Conservation (phyloP, 108 stramenopile species). For the Cylindrotheca fusiformis region DNA sequence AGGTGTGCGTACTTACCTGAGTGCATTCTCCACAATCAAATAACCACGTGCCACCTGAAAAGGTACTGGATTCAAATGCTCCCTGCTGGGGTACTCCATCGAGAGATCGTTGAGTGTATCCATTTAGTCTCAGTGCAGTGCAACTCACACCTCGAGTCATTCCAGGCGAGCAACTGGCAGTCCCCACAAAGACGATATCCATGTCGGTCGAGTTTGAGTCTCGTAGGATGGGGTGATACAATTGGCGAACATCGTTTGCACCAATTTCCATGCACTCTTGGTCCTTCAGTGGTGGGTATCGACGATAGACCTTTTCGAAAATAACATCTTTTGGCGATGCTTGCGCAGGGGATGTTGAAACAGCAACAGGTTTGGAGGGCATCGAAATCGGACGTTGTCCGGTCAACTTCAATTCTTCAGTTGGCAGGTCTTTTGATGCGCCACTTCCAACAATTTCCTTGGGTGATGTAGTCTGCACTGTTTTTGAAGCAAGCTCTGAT, state of each 20-base stretch:
- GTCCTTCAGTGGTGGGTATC: slow-evolving; percentile 61
- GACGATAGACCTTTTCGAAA: slow-evolving; percentile 42
- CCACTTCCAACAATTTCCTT: too few species aligned
- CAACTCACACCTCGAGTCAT: slow-evolving; percentile 86
- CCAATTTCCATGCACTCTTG: slow-evolving; percentile 27
- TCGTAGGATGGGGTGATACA: slow-evolving; percentile 62
- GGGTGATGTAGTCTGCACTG: background rate
- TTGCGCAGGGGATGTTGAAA: background rate
- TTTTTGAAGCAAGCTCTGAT: background rate
- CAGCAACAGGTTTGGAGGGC: background rate
- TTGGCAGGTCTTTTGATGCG: too few species aligned
- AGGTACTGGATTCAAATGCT: background rate
- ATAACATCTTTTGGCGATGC: slow-evolving; percentile 54
- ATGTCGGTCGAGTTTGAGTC: slow-evolving; percentile 40
- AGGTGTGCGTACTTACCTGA: slow-evolving; percentile 60
- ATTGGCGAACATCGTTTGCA: slow-evolving; percentile 56
- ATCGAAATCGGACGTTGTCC: background rate
- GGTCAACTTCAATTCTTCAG: too few species aligned
- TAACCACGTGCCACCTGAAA: slow-evolving; percentile 78
- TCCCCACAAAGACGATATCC: slow-evolving; percentile 90
- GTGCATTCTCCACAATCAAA: slow-evolving; percentile 96
- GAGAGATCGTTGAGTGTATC: slow-evolving; percentile 27
- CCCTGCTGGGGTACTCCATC: slow-evolving; percentile 4
- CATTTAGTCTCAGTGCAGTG: slow-evolving; percentile 74
- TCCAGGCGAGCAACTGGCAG: slow-evolving; percentile 89